Conservation (phyloP, 2,329 filamentous ascomycete species). For the Xylariomycetidae sp. region DNA sequence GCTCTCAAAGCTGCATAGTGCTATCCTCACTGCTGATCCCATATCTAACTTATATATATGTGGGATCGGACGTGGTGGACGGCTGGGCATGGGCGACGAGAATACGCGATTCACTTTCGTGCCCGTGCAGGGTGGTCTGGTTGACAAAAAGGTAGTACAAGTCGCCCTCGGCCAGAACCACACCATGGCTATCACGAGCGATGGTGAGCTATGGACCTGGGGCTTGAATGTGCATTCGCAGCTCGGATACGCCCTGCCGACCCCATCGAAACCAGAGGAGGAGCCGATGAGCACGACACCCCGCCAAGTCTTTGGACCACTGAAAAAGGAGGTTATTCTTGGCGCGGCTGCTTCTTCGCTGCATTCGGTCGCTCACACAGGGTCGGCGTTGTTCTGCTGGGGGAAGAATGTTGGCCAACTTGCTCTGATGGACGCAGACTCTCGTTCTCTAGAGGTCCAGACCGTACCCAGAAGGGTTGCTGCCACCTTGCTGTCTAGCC, state of each 20-base stretch:
- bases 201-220: constrained; percentile 93
- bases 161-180: constrained; percentile 90
- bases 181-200: constrained; percentile 76
- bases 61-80: constrained; percentile 84
- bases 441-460: constrained; percentile 83
- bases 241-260: constrained; percentile 75
- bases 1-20: constrained; percentile 89
- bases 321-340: constrained; percentile 79
- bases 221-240: constrained; percentile 83
- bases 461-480: constrained; percentile 79
- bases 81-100: constrained; percentile 85
- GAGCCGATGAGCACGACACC: constrained; percentile 78
- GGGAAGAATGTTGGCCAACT: constrained; percentile 94
- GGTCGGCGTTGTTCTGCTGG: constrained; percentile 81
- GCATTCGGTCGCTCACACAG: constrained; percentile 86
- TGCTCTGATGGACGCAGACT: constrained; percentile 91
- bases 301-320: constrained; percentile 82
- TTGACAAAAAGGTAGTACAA: constrained; percentile 68
- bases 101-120: constrained; percentile 82
- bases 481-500: constrained; percentile 68
- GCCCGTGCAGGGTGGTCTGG: constrained; percentile 72
- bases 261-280: constrained; percentile 65
- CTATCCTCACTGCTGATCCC: constrained; percentile 80
- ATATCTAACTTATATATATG: constrained; percentile 90
- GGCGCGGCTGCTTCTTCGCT: constrained; percentile 85